A percentile compares a stretch with the other conserved stretches of the same genome.
Conservation (phyloP, 2,329 filamentous ascomycete species). For the Cytospora leucostoma region DNA sequence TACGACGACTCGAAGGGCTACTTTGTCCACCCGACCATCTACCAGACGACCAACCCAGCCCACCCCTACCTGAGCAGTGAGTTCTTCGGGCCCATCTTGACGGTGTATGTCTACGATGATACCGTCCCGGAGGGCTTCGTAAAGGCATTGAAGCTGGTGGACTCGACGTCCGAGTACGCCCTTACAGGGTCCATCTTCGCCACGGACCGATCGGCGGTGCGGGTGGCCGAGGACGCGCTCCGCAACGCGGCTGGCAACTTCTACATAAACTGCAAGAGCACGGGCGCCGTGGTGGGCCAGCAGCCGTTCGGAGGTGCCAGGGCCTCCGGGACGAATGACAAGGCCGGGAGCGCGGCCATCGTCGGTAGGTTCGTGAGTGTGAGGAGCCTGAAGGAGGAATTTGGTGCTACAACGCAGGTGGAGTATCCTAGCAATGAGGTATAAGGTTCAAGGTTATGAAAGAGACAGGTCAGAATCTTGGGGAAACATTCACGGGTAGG, state of each 20-base stretch:
- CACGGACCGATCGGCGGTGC: conserved; percentile 48
- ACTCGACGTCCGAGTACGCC: conserved; percentile 70
- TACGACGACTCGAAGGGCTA: conserved; percentile 47
- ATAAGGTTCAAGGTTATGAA: conserved; percentile 34
- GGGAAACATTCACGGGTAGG: background rate
- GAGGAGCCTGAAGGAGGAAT: conserved; percentile 69
- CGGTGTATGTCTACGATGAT: conserved; percentile 51
- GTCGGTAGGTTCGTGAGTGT: conserved; percentile 54
- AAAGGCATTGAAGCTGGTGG: conserved; percentile 63
- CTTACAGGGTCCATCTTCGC: conserved; percentile 55
- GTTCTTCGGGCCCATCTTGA: conserved; percentile 51
- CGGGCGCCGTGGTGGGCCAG: conserved; percentile 70
- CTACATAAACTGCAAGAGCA: conserved; percentile 61
- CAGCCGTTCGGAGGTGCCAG: conserved; percentile 71
- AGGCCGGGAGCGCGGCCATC: conserved; percentile 54
- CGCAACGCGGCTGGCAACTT: conserved; percentile 59
- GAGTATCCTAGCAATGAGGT: conserved; percentile 72
- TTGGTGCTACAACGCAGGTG: conserved; percentile 62
- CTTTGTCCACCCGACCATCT: conserved; percentile 51
- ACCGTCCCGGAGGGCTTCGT: conserved; percentile 44
- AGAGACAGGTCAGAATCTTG: background rate
- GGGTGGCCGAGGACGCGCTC: conserved; percentile 52
- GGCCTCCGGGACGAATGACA: conserved; percentile 71
- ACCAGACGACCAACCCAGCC: conserved; percentile 42
- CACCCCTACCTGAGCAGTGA: conserved; percentile 49